Conservation (phyloP, 176 grass and related monocot species). For the Avena eriantha region DNA sequence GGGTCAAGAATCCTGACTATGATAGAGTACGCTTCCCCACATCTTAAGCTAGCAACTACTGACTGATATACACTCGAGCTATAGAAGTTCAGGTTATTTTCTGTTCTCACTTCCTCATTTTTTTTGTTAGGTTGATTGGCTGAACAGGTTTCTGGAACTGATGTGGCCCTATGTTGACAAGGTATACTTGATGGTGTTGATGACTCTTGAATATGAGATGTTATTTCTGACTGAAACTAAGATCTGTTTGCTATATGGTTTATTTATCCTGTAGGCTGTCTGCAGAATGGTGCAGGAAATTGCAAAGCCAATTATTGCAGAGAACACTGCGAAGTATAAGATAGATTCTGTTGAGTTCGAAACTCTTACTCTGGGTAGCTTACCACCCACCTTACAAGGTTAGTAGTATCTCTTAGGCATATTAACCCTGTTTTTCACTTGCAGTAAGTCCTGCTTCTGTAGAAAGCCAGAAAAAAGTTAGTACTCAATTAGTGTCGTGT, state of each 20-base stretch:
- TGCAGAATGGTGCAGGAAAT: slow-evolving; percentile 85
- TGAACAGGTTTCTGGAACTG: slow-evolving; percentile 87
- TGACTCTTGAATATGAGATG: slow-evolving; percentile 11
- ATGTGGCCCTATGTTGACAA: slow-evolving; percentile 97
- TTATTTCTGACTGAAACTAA: slow-evolving; percentile 35
- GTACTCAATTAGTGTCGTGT: not conserved
- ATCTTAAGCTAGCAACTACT: not conserved
- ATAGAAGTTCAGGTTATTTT: not conserved
- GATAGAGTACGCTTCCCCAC: slow-evolving; percentile 70
- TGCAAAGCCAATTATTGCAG: slow-evolving; percentile 88
- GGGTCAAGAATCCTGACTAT: slow-evolving; percentile 96
- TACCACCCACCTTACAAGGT: slow-evolving; percentile 98
- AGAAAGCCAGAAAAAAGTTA: not conserved
- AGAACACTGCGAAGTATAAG: slow-evolving; percentile 83
- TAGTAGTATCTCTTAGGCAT: slow-evolving; percentile 7
- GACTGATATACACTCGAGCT: not conserved
- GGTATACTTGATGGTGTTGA: slow-evolving; percentile 52
- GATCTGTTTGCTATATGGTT: slow-evolving; percentile 39
- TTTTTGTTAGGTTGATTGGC: slow-evolving; percentile 83
- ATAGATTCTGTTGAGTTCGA: slow-evolving; percentile 91
- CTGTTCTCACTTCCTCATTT: slow-evolving; percentile 33
- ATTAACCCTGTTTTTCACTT: not conserved
- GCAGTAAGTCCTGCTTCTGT: not conserved
- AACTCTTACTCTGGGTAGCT: slow-evolving; percentile 82
- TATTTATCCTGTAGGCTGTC: slow-evolving; percentile 64